Evolutionary conservation across 2,329 filamentous ascomycete species (phyloP).

Genomic region (Sordariomycetes sp.): DNA sequence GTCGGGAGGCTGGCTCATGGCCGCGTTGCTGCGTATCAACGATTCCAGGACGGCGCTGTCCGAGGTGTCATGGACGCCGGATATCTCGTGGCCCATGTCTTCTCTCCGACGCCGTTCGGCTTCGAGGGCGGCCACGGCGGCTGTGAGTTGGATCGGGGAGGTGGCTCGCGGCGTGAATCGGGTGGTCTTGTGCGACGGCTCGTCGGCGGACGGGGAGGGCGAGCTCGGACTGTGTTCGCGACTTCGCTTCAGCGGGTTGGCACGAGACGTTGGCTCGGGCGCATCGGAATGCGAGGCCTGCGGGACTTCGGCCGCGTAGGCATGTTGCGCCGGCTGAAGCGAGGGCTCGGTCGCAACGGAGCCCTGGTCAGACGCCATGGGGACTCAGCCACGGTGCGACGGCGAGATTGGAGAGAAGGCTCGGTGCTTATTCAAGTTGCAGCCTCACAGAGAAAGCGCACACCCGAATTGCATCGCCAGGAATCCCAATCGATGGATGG

Average conservation of each 20-base stretch:
- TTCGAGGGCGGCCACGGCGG: slow-evolving; percentile 37
- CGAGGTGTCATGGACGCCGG: slow-evolving; percentile 40
- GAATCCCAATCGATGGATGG: background rate
- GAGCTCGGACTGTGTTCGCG: slow-evolving; percentile 23
- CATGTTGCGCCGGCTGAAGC: slow-evolving; percentile 23
- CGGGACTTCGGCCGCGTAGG: slow-evolving; percentile 12
- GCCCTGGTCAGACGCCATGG: slow-evolving; percentile 45
- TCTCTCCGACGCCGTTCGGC: slow-evolving; percentile 40
- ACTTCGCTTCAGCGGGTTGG: slow-evolving; percentile 29
- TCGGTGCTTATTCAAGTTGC: background rate
- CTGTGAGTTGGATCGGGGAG: slow-evolving; percentile 37
- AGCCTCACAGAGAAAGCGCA: background rate
- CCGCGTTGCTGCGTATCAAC: slow-evolving; percentile 14
- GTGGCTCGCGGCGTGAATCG: slow-evolving; percentile 25
- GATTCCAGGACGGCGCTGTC: slow-evolving; percentile 35
- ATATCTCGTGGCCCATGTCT: slow-evolving; percentile 24
- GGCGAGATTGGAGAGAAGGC: background rate
- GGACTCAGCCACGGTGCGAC: slow-evolving; percentile 10
- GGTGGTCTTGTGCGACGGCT: slow-evolving; percentile 14
- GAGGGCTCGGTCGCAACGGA: slow-evolving; percentile 41
- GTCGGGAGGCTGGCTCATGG: slow-evolving; percentile 38
- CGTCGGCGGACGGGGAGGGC: slow-evolving; percentile 17
- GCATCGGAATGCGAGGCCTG: slow-evolving; percentile 1
- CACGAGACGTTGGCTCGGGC: slow-evolving; percentile 19
- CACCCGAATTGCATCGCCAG: slow-evolving; percentile 3